phyloP scores from a whole-genome alignment of 192 early-diverging fungal genomes.

The Mycoemilia scoparia region DNA sequence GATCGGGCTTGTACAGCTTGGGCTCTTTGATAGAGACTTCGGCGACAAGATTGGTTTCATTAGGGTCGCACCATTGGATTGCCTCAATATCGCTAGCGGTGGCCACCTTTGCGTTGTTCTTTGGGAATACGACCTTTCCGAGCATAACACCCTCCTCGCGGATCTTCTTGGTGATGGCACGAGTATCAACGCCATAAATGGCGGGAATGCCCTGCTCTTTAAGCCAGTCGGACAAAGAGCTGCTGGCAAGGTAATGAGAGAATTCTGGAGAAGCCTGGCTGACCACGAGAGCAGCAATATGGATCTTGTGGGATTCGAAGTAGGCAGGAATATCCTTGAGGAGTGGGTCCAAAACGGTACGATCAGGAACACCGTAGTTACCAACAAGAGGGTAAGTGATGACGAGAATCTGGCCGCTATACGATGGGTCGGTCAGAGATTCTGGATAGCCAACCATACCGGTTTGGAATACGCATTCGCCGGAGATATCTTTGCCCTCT shows the following conservation, averaged over 20 bases:
- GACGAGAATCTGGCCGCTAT: slow-evolving; percentile 94
- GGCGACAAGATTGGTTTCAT: slow-evolving; percentile 78
- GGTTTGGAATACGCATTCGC: slow-evolving; percentile 98
- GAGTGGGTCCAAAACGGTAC: slow-evolving; percentile 59
- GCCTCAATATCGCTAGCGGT: slow-evolving; percentile 13
- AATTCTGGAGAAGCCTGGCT: slow-evolving; percentile 81
- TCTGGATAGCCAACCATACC: slow-evolving; percentile 99
- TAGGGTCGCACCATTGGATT: slow-evolving; percentile 84
- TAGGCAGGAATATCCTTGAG: slow-evolving; percentile 79
- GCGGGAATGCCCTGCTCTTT: slow-evolving; percentile 84
- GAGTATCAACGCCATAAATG: slow-evolving; percentile 88
- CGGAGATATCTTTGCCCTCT: slow-evolving; percentile 63
- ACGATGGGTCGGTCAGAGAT: slow-evolving; percentile 94
- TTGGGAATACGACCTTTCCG: slow-evolving; percentile 82
- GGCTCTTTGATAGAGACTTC: slow-evolving; percentile 81
- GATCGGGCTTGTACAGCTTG: slow-evolving; percentile 53
- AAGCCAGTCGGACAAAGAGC: slow-evolving; percentile 76
- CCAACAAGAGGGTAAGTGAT: slow-evolving; percentile 95
- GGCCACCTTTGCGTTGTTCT: slow-evolving; percentile 17
- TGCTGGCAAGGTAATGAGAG: slow-evolving; percentile 80
- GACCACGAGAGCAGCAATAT: slow-evolving; percentile 80
- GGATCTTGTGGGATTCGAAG: slow-evolving; percentile 92
- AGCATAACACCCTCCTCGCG: slow-evolving; percentile 76
- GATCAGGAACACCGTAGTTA: slow-evolving; percentile 94
- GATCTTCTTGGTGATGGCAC: slow-evolving; percentile 94